Conservation (phyloP, 192 early-diverging fungal species). For the Pilaira anomala region DNA sequence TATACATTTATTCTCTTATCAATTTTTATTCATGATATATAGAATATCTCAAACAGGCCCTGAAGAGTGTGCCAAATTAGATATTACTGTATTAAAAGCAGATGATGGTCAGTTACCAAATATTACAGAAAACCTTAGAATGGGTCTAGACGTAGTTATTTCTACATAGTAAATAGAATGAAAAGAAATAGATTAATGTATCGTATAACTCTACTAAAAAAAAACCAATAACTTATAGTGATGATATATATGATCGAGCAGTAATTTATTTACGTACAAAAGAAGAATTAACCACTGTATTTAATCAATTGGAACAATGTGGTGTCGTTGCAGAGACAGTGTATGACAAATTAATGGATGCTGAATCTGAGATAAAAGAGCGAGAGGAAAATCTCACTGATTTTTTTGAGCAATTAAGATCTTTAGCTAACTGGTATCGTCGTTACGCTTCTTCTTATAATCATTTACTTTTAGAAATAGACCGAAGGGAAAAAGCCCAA, state of each 20-base stretch:
- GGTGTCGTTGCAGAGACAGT: slow-evolving; percentile 19
- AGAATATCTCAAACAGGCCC: slow-evolving; percentile 29
- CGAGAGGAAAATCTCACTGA: slow-evolving; percentile 18
- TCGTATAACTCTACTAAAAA: neutral
- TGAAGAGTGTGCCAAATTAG: slow-evolving; percentile 13
- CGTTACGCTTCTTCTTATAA: slow-evolving; percentile 25
- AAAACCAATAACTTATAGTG: neutral
- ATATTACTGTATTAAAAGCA: slow-evolving; percentile 34
- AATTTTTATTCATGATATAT: neutral
- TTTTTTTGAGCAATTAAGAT: slow-evolving; percentile 25
- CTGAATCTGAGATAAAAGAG: slow-evolving; percentile 25
- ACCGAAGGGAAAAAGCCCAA: slow-evolving; percentile 20
- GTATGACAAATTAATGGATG: slow-evolving; percentile 14
- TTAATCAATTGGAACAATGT: slow-evolving; percentile 21
- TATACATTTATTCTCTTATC: neutral
- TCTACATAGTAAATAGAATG: slow-evolving; percentile 3
- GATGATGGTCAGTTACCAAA: slow-evolving; percentile 32
- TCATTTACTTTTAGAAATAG: slow-evolving; percentile 27
- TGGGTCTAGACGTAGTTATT: slow-evolving; percentile 17
- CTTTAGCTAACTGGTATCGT: slow-evolving; percentile 28
- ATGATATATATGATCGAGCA: slow-evolving; percentile 12
- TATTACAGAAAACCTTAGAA: slow-evolving; percentile 24
- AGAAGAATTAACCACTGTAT: slow-evolving; percentile 12
- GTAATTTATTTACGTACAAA: slow-evolving; percentile 9
- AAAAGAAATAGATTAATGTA: neutral